These are phyloP conservation scores for Ceratobasidium sp. DNA, from an alignment of 1,284 basidiomycete genomes.

Conservation along the genomic window DNA sequence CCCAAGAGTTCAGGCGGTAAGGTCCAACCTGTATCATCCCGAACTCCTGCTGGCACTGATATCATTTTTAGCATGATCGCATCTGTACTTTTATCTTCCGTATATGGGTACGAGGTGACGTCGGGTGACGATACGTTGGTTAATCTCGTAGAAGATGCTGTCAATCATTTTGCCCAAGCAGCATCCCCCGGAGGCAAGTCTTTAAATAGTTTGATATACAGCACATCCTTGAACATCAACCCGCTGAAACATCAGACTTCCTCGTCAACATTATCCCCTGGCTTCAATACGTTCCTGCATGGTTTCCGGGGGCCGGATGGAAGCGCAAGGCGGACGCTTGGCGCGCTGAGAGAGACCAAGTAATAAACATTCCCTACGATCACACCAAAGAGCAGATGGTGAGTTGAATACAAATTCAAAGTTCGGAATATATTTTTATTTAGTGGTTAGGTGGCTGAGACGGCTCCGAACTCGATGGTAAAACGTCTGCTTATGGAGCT, in stretches of 20 bases:
- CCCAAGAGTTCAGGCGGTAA: constrained; percentile 6
- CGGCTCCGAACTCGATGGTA: constrained; percentile 6
- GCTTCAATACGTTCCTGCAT: constrained; percentile 43
- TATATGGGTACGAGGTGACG: constrained; percentile 22
- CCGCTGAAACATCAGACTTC: constrained; percentile 15
- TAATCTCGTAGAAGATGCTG: constrained; percentile 1
- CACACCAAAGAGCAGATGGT: constrained; percentile 27
- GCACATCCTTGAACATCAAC: not conserved
- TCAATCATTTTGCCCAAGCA: not conserved
- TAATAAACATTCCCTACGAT: constrained; percentile 19
- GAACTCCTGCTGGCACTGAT: not conserved
- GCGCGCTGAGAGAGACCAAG: constrained; percentile 9
- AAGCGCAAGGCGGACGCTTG: constrained; percentile 39
- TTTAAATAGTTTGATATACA: not conserved
- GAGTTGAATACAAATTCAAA: not conserved
- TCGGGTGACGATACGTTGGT: not conserved
- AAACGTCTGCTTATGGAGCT: constrained; percentile 1
- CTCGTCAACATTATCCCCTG: constrained; percentile 26
- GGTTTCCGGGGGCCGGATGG: constrained; percentile 46
- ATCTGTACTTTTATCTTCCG: not conserved
- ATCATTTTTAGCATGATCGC: not conserved
- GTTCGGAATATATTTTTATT: not conserved
- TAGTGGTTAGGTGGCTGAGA: not conserved
- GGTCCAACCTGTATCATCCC: not conserved
- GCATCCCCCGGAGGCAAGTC: not conserved